Evolutionary conservation across 106 monocot genomes (phyloP).

Genomic region (Alisma plantagoaquatica): DNA sequence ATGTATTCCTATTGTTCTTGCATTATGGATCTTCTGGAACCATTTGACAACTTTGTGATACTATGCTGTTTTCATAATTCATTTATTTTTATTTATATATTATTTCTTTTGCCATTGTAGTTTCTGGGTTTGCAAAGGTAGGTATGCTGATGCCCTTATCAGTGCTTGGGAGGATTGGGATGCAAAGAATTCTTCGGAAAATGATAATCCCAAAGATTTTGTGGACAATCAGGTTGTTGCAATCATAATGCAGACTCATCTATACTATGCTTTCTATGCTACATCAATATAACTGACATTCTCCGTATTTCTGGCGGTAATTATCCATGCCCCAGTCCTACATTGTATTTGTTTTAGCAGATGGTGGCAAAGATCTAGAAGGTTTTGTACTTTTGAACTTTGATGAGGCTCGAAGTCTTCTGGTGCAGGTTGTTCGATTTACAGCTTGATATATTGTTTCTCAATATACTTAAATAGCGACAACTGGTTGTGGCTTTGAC

Average conservation of each 20-base stretch:
- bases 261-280: too few relatives aligned
- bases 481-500: too few relatives aligned
- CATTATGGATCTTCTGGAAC: not conserved
- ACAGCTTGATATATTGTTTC: too few relatives aligned
- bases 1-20: not conserved
- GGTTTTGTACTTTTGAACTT: constrained; percentile 69
- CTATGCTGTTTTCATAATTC: not conserved
- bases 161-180: constrained; percentile 95
- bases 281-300: too few relatives aligned
- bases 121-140: constrained; percentile 67
- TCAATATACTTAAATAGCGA: too few relatives aligned
- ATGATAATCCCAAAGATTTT: constrained; percentile 91
- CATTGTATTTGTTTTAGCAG: constrained; percentile 80
- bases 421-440: constrained; percentile 84
- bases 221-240: constrained; percentile 57
- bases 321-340: constrained; percentile 75
- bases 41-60: not conserved
- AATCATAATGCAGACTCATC: too few relatives aligned
- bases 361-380: constrained; percentile 97
- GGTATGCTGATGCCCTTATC: constrained; percentile 49
- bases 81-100: constrained; percentile 1
- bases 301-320: too few relatives aligned
- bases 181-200: constrained; percentile 66
- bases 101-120: constrained; percentile 18
- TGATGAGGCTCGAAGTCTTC: constrained; percentile 75